A percentile compares a stretch with the other conserved stretches of the same genome.
phyloP scores from a whole-genome alignment of 2,329 filamentous ascomycete species.

The Dothistroma septosporum region DNA sequence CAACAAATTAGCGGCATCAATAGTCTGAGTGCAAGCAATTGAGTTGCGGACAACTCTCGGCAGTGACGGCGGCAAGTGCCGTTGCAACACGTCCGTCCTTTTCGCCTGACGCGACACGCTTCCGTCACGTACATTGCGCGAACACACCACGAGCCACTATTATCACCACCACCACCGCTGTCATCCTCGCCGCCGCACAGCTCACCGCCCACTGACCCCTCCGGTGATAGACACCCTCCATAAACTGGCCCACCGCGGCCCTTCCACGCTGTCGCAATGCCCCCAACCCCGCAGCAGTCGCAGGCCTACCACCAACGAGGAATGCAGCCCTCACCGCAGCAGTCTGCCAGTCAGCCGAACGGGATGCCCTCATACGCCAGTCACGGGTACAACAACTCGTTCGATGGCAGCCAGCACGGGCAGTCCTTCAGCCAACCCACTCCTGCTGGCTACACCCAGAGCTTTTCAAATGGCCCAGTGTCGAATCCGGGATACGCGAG shows the following conservation, averaged over 20 bases:
- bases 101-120: not conserved
- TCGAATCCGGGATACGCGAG: conserved; percentile 38
- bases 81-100: not conserved
- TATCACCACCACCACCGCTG: not conserved
- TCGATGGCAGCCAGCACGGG: conserved; percentile 24
- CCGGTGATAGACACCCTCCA: conserved; percentile 1
- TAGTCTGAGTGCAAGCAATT: not conserved
- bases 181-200: not conserved
- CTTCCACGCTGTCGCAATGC: conserved; percentile 22
- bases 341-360: conserved; percentile 21
- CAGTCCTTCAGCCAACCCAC: conserved; percentile 20
- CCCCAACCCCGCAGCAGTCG: conserved; percentile 31
- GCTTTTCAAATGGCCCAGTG: conserved; percentile 33
- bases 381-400: conserved; percentile 31
- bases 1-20: not conserved
- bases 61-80: not conserved
- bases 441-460: conserved; percentile 27
- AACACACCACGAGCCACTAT: not conserved
- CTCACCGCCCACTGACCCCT: not conserved
- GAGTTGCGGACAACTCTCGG: not conserved
- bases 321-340: conserved; percentile 20
- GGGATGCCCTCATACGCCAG: conserved; percentile 16
- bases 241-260: conserved; percentile 13
- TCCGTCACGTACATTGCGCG: not conserved
- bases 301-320: conserved; percentile 17